Conservation (phyloP, 2,329 filamentous ascomycete species). For the Didymella keratinophila region DNA sequence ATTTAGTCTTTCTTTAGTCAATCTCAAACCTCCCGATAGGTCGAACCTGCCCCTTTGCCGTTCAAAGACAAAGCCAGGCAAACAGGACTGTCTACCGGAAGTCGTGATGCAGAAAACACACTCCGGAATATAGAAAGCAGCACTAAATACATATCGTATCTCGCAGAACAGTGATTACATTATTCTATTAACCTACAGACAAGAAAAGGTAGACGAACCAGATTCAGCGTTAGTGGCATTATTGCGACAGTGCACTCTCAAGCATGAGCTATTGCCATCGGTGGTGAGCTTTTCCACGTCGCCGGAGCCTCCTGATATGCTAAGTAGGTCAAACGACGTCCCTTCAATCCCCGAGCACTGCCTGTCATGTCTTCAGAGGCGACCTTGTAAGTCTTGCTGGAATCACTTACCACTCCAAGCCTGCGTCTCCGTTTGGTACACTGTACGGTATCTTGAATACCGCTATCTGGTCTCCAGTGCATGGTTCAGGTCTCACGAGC, state of each 20-base stretch:
- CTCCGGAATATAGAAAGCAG: too few relatives aligned
- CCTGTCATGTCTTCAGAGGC: background rate
- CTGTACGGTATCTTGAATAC: background rate
- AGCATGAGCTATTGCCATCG: background rate
- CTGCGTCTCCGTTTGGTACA: slow-evolving; percentile 4
- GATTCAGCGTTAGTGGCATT: background rate
- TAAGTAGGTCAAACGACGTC: background rate
- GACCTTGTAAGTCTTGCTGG: too few relatives aligned
- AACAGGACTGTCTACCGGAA: too few relatives aligned
- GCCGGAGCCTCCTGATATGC: background rate
- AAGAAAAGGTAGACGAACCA: too few relatives aligned
- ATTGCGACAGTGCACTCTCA: slow-evolving; percentile 2
- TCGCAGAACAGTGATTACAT: too few relatives aligned
- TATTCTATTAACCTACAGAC: too few relatives aligned
- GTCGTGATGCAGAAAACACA: too few relatives aligned
- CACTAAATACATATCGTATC: too few relatives aligned
- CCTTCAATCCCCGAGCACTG: slow-evolving; percentile 7
- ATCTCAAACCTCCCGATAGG: too few relatives aligned
- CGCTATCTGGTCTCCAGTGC: background rate
- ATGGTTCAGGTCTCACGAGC: background rate
- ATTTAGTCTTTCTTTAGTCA: too few relatives aligned
- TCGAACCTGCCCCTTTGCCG: too few relatives aligned
- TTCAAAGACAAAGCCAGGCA: too few relatives aligned
- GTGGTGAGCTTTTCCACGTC: background rate
- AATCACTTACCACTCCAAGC: background rate